Percentiles rank a stretch among this genome's conserved stretches.
phyloP scores from a whole-genome alignment of 805 yeast species.

The Sugiyamaella valdiviana region DNA sequence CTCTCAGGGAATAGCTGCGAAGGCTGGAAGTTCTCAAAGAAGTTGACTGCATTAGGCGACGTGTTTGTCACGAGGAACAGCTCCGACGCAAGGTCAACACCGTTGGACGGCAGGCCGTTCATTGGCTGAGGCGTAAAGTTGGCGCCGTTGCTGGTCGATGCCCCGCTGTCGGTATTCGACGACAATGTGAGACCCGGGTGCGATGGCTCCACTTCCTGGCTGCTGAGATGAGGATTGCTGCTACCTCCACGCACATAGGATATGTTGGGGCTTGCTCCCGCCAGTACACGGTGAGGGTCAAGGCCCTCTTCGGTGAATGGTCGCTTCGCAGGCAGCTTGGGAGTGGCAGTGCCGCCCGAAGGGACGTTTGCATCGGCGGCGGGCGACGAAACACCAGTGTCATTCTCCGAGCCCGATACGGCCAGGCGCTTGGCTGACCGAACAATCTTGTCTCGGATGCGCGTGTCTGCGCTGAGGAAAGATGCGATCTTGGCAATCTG shows the following conservation, averaged over 20 bases:
- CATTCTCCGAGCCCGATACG: neutral
- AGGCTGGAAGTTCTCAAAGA: constrained; percentile 50
- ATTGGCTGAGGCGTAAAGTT: neutral
- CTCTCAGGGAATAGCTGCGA: constrained; percentile 47
- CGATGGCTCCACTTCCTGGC: neutral
- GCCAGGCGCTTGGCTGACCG: constrained; percentile 12
- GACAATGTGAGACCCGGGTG: neutral
- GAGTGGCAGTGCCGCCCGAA: neutral
- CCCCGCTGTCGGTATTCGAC: neutral
- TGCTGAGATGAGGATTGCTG: neutral
- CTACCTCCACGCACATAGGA: neutral
- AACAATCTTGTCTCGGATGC: constrained; percentile 20
- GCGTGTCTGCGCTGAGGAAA: constrained; percentile 29
- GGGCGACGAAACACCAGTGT: neutral
- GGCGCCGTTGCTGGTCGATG: constrained; percentile 2
- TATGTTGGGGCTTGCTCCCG: neutral
- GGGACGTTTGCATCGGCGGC: neutral
- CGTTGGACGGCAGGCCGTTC: constrained; percentile 4
- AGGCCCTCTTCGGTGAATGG: constrained; percentile 3
- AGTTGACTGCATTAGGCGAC: constrained; percentile 26
- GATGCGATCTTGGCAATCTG: constrained; percentile 49
- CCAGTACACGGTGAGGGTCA: neutral
- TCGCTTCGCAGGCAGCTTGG: constrained; percentile 1
- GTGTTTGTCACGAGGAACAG: constrained; percentile 30
- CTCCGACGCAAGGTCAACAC: constrained; percentile 20